phyloP scores from a whole-genome alignment of 2,329 filamentous ascomycete species.

The Phialophora chinensis region DNA sequence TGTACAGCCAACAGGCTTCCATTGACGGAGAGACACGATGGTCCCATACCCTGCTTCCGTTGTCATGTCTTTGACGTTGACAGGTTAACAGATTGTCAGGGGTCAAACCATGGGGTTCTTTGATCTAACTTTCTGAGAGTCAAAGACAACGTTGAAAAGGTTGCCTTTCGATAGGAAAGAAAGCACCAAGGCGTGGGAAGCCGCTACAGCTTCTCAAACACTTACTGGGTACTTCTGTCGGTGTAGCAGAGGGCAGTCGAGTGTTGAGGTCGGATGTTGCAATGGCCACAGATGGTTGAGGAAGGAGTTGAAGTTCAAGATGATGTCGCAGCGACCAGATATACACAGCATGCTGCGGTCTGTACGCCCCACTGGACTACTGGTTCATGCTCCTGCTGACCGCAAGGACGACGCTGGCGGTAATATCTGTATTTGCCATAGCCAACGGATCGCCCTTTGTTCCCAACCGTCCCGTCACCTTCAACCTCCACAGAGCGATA shows the following conservation, averaged over 20 bases:
- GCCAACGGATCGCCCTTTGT: background rate
- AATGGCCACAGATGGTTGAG: background rate
- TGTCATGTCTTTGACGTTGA: conserved; percentile 8
- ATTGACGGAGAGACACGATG: background rate
- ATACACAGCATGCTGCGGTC: background rate
- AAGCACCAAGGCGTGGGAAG: background rate
- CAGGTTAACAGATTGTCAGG: conserved; percentile 9
- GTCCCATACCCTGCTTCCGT: background rate
- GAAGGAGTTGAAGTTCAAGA: background rate
- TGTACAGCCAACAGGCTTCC: background rate
- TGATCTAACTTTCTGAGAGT: conserved; percentile 1
- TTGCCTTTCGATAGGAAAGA: background rate
- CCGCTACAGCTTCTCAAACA: background rate
- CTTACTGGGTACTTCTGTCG: background rate
- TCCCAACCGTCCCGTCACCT: background rate
- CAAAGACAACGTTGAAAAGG: conserved; percentile 2
- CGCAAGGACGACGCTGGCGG: background rate
- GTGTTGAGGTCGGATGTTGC: background rate
- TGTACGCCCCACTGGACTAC: conserved; percentile 11
- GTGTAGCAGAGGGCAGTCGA: background rate
- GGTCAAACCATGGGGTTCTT: conserved; percentile 11
- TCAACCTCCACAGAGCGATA: background rate
- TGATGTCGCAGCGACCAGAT: conserved; percentile 1
- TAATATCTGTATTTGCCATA: background rate
- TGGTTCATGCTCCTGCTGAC: conserved; percentile 5